These are phyloP conservation scores for Cruciata laevipes DNA, from an alignment of 257 asterid species.

Conservation along the genomic window DNA sequence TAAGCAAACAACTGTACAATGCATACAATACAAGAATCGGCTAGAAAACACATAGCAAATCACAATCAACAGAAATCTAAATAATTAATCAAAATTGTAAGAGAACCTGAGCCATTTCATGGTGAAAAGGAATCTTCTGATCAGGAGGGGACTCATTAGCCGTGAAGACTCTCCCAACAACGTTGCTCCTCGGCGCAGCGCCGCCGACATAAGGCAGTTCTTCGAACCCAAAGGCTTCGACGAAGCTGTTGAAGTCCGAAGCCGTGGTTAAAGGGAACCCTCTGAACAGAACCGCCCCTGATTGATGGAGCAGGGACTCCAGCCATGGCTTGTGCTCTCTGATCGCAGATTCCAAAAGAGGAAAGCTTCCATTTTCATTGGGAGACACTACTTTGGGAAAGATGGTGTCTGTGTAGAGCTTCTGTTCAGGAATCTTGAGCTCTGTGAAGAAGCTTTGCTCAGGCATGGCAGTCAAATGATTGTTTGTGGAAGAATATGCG, in stretches of 20 bases:
- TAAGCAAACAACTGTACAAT: too few relatives aligned
- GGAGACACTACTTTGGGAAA: conserved; percentile 63
- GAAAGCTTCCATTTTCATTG: not conserved
- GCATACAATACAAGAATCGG: not conserved
- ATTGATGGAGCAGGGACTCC: conserved; percentile 40
- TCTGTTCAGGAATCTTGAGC: conserved; percentile 51
- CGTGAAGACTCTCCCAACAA: conserved; percentile 78
- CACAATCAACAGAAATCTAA: not conserved
- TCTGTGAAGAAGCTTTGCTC: conserved; percentile 39
- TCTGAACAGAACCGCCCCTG: conserved; percentile 67
- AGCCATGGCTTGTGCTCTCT: conserved; percentile 54
- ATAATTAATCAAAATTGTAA: not conserved
- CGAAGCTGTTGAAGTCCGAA: conserved; percentile 68
- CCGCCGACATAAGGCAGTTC: conserved; percentile 92
- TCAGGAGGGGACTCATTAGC: conserved; percentile 93
- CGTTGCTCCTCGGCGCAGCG: conserved; percentile 72
- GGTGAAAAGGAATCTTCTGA: conserved; percentile 75
- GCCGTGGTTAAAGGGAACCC: conserved; percentile 54
- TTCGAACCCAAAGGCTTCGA: conserved; percentile 73
- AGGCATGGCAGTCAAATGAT: conserved; percentile 26
- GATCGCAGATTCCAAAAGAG: conserved; percentile 32
- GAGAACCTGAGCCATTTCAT: conserved; percentile 75
- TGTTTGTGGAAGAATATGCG: not conserved
- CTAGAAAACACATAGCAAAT: not conserved
- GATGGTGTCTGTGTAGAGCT: conserved; percentile 29